Base-by-base conservation (phyloP, 371 early-diverging fungal species). In the Smittium mucronatum region DNA sequence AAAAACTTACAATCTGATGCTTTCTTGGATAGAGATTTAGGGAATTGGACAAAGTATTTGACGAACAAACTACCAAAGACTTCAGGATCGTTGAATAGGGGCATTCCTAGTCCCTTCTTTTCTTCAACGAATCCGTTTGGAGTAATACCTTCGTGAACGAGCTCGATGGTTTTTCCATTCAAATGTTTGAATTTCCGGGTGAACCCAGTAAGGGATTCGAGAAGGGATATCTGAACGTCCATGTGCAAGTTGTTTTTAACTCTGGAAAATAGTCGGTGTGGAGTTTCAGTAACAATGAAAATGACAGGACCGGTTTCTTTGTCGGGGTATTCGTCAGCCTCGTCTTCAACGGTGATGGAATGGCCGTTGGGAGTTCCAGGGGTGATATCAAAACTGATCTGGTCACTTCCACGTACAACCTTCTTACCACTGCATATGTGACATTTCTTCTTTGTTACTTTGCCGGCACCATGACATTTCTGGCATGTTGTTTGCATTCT, bases 401-500 rank as follows among this genome's bases (percentile, higher is more conserved):
- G 86, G 71, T 91, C 92, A 63, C 86, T 85, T 63, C 89, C 93
- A 58, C 95, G 84, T 36, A 81, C 82, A 33, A 97, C 93, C 58
- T 93, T 93, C 58, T 83, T 75, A 16, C 98, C 98, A 31, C 79
- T 68, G 80, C 98, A 98, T 32, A 81, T 78, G 1, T 91, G 83
- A 72, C 98, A 98, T 57, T 84, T 83, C 34, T 84, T 78, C 58
- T 83, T 82, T 64, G 94, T 84, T 34, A 84, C 80, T 77, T 94
- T 95, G 31, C 98, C 98, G 72, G 88, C 88, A 36, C 97, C 97
- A 35, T 86, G 84, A 75, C 98, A 98, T 30, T 78, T 76, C 70
- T 91, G 88, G 79, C 98, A 98, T 31, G 86, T 86, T 58, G 91
- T 85, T 73, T 95, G 96, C 81, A 95, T 88, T 77, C 94, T 93